A percentile compares a stretch with the other conserved stretches of the same genome.
Conservation (phyloP, 1,139 yeast species). For the Suhomyces choctaworum region DNA sequence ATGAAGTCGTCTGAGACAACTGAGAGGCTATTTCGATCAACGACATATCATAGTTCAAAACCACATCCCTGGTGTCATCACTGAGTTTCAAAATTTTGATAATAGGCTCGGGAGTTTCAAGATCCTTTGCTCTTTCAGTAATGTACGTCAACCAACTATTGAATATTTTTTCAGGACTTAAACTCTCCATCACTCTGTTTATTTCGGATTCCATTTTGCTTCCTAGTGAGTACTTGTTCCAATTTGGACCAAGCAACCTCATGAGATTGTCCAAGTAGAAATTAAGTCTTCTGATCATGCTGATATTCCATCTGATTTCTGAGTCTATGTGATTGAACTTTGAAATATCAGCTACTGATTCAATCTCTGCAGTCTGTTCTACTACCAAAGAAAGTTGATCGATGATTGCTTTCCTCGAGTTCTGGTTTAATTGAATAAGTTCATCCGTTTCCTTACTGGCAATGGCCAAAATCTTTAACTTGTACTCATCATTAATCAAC, state of each 20-base stretch:
- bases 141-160: constrained; percentile 47
- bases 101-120: constrained; percentile 36
- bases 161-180: constrained; percentile 45
- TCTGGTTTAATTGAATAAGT: constrained; percentile 13
- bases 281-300: constrained; percentile 23
- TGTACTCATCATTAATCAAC: constrained; percentile 38
- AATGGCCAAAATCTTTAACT: constrained; percentile 32
- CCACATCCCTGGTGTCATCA: constrained; percentile 16
- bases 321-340: constrained; percentile 9
- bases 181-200: constrained; percentile 40
- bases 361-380: neutral
- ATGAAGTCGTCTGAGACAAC: constrained; percentile 49
- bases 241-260: constrained; percentile 61
- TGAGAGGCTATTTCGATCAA: constrained; percentile 52
- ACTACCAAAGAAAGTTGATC: constrained; percentile 1
- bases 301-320: constrained; percentile 23
- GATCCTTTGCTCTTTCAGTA: constrained; percentile 8
- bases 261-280: constrained; percentile 24
- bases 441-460: constrained; percentile 33
- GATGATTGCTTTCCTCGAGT: constrained; percentile 3
- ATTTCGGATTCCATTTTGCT: constrained; percentile 57
- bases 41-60: constrained; percentile 54
- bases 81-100: constrained; percentile 30
- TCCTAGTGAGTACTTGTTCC: constrained; percentile 78
- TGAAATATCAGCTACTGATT: neutral